Percentiles rank a stretch among this genome's conserved stretches.
Evolutionary conservation across 2,329 filamentous ascomycete genomes (phyloP).

Genomic region (Aspergillus intermedius): DNA sequence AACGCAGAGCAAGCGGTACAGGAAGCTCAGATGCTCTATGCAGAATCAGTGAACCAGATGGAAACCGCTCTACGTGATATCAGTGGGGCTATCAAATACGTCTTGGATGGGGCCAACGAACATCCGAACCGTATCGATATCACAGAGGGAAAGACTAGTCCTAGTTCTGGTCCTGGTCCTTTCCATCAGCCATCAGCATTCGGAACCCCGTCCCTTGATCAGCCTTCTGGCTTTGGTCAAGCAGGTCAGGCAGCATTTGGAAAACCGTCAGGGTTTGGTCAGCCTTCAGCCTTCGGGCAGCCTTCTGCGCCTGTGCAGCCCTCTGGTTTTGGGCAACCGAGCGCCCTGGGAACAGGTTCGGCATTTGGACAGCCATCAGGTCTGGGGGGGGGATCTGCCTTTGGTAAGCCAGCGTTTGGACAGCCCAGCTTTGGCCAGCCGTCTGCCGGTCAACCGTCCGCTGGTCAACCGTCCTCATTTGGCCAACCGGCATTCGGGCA

Average conservation of each 20-base stretch:
- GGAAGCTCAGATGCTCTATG: slow-evolving; percentile 51
- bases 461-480: slow-evolving; percentile 26
- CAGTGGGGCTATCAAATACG: slow-evolving; percentile 64
- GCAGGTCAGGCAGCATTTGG: slow-evolving; percentile 20
- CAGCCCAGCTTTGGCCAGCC: slow-evolving; percentile 41
- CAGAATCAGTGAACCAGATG: slow-evolving; percentile 64
- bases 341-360: slow-evolving; percentile 20
- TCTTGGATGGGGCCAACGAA: slow-evolving; percentile 58
- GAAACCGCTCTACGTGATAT: slow-evolving; percentile 62
- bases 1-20: slow-evolving; percentile 51
- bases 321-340: slow-evolving; percentile 20
- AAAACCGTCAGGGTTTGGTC: slow-evolving; percentile 14
- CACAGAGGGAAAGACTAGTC: slow-evolving; percentile 24
- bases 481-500: slow-evolving; percentile 25
- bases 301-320: slow-evolving; percentile 13
- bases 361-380: slow-evolving; percentile 38
- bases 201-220: slow-evolving; percentile 15
- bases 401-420: slow-evolving; percentile 20
- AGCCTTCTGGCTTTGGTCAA: slow-evolving; percentile 8
- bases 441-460: slow-evolving; percentile 21
- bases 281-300: slow-evolving; percentile 13
- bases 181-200: slow-evolving; percentile 23
- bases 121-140: slow-evolving; percentile 69
- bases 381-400: slow-evolving; percentile 10
- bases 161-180: slow-evolving; percentile 26